Base-by-base conservation (phyloP, 2,329 filamentous ascomycete species). In the Colletotrichum coccodes region DNA sequence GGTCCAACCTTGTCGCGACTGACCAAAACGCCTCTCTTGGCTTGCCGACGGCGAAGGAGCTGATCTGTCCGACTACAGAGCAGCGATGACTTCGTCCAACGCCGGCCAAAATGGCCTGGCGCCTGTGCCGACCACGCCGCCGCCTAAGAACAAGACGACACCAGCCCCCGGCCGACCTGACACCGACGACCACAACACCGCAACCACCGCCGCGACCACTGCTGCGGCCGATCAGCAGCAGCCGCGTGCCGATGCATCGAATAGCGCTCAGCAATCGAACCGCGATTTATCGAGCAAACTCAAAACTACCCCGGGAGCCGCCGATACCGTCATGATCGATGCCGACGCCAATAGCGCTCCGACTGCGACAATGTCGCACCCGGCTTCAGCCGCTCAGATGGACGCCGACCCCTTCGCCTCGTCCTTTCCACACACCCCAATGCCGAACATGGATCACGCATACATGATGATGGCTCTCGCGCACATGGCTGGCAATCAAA, bases 71-170 rank as follows among this genome's bases (percentile, higher is more conserved):
- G 71, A 62, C 69, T 70, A 73, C 76, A 77, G 78, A 84, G 81
- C 79, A 88, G 86, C 86, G 85, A 88, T 89, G 86, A 87, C 85
- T 87, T 89, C 86, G 86, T 87, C 86, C 76, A 81, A 81, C 78
- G 81, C 78, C 78, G 81, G 79, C 79, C 79, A 77, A 73, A 71
- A 76, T 73, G 73, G 73, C 72, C 66, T 67, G 61, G 68, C 69
- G 70, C 72, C 63, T 64, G 69, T 64, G 72, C 75, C 71, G 71
- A 70, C 59, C 57, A 72, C 63, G 56, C 65, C 71, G 69, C 69
- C 65, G 18, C 65, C 71, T 42, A 68, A 69, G 70, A 53, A 52
- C 34, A 65, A 58, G 30, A 63, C 26, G 28, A 58, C 64, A 18
- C 50, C 52, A 44, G 26, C 53, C 38, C 28, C 54, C 30, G 21